Evolutionary conservation across 352 stramenopile species (phyloP), one percentile per base, ranked within the genome.

Genomic region (Thraustotheca clavata): DNA sequence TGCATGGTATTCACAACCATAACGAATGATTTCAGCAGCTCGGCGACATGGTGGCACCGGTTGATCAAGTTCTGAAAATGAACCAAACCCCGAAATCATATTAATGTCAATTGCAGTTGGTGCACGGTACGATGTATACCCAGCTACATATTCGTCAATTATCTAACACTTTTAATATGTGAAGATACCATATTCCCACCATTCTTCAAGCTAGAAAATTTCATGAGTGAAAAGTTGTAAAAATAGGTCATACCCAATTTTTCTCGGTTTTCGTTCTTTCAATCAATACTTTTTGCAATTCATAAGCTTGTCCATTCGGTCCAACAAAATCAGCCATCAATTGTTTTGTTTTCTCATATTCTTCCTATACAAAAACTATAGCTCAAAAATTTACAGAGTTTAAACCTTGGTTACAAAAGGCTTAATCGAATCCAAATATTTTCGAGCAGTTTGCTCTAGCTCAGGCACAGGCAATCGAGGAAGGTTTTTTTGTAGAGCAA

Each of bases 51-150:
- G 76, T 9, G 80, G 81, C 2, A 83, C 73, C 22, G 80, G 77
- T 14, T 78, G 72, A 24, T 86, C 83, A 26, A 90, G 89, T 62
- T 96, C 90, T 61, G 95, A 79, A 18, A 86, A 85, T 43, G 96
- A 96, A n/a, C 97, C 88, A 68, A 98, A 97, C 69, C 95, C 97
- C 62, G 96, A 97, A 29, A 89, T 87, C 70, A 98, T 95, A 70
- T 97, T 98, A 63, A 97, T 85, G 36, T 94, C 92, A 27, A 97
- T 73, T 1, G 88, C 87, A 70, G 97, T 96, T 60, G 94, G 71
- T 43, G 80, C 84, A 18, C 75, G 77, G 47, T 85, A 77, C 59
- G 75, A 86, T 40, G 87, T 52, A 60, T 89, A 89, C 20, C 24
- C 52, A 34, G 52, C 52, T 61, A 27, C 4, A 49, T 1, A 11